Evolutionary conservation across 1,139 yeast genomes (phyloP), one percentile per base, ranked within the genome.

Genomic region (Suhomyces kunorum): DNA sequence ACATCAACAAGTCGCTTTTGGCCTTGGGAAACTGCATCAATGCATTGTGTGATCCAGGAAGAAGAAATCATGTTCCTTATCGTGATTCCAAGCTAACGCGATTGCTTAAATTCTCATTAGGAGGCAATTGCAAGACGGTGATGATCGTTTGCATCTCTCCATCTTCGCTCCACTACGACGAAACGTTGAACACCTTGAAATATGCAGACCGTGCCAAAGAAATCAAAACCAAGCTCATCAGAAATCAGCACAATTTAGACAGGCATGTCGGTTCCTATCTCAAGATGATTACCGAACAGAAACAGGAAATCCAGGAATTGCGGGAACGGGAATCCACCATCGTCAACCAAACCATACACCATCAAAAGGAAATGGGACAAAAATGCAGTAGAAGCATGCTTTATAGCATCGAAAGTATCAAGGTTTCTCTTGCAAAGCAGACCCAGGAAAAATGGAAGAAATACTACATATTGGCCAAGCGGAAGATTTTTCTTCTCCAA

Each of bases 131-230:
- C 63, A 85, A 87, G 59, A 90, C 98, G 0, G 92, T 88, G 5
- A 90, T 90, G 97, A 87, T 90, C 51, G 97, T 89, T 1, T 90
- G 97, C 63, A 78, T 90, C 3, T 84, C 95, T 3, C 97, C 97
- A 0, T 84, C 89, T 47, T 78, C 87, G 24, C 75, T 74, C 28
- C 96, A 90, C 59, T 88, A 87, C 58, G 97, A 90, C 56, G 98
- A 90, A 56, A 89, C 97, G 0, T 70, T 87, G 41, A 90, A 89
- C 59, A 87, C 97, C 0, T 72, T 90, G 43, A 87, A 87, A 58
- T 90, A 89, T 59, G 97, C 97, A 0, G 81, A 88, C 57, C 70
- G 96, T 22, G 97, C 96, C 13, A 88, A 88, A 54, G 90, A 86
- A 51, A 90, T 90, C 52, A 87, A 87, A 56, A 90, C 96, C 0